phyloP scores from a whole-genome alignment of 2,329 filamentous ascomycete genomes.

The Hymenoscyphus infarciens region DNA sequence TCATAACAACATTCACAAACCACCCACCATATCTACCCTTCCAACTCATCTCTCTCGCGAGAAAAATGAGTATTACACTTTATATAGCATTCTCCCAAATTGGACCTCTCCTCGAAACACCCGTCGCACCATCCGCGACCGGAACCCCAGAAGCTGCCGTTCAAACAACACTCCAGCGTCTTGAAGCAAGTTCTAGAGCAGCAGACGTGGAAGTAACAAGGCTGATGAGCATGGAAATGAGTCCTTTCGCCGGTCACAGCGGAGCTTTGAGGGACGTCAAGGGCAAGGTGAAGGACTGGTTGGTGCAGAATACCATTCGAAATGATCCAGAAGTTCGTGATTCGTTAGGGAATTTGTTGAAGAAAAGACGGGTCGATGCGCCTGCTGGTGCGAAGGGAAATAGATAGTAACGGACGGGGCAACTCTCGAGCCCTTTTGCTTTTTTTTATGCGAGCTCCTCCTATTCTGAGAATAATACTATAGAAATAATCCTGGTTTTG shows the following conservation, averaged over 20 bases:
- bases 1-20: conserved; percentile 36
- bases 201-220: conserved; percentile 67
- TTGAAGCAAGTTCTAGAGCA: conserved; percentile 57
- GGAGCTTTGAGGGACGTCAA: conserved; percentile 61
- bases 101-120: conserved; percentile 57
- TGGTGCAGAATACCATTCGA: conserved; percentile 81
- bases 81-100: conserved; percentile 83
- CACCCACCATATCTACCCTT: conserved; percentile 75
- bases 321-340: conserved; percentile 78
- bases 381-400: conserved; percentile 53
- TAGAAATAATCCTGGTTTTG: too few species aligned
- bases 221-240: conserved; percentile 73
- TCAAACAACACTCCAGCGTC: conserved; percentile 61
- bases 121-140: conserved; percentile 29
- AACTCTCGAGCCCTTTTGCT: background rate
- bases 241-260: conserved; percentile 73
- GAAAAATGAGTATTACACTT: conserved; percentile 72
- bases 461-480: too few species aligned
- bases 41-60: conserved; percentile 71
- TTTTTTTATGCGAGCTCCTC: too few species aligned
- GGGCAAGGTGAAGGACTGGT: conserved; percentile 75
- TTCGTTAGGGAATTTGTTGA: conserved; percentile 67
- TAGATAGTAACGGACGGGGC: conserved; percentile 20
- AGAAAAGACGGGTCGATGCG: conserved; percentile 58
- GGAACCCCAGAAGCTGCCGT: conserved; percentile 47